These are phyloP conservation scores for Mucor saturninus DNA, from an alignment of 371 early-diverging fungal species.

Conservation along the genomic window DNA sequence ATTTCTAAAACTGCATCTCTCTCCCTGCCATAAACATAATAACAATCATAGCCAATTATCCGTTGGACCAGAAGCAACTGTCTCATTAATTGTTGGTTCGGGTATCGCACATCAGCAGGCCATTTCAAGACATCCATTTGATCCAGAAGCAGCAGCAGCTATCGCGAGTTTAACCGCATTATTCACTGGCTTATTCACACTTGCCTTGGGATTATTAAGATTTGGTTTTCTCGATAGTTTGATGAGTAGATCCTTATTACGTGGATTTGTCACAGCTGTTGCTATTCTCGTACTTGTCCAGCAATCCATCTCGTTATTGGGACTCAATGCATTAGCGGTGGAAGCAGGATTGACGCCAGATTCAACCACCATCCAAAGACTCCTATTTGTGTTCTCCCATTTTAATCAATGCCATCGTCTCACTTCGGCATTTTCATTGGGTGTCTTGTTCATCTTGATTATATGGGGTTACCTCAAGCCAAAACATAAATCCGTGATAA, in stretches of 20 bases:
- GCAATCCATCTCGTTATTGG: conserved; percentile 75
- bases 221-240: conserved; percentile 93
- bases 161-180: conserved; percentile 72
- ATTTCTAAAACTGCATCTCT: too few relatives aligned
- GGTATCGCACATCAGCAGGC: conserved; percentile 55
- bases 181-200: conserved; percentile 85
- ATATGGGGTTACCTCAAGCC: conserved; percentile 55
- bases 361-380: conserved; percentile 71
- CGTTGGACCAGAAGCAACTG: conserved; percentile 88
- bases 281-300: conserved; percentile 85
- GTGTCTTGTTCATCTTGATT: conserved; percentile 66
- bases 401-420: conserved; percentile 17
- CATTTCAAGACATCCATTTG: conserved; percentile 37
- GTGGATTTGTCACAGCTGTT: conserved; percentile 91
- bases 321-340: conserved; percentile 50
- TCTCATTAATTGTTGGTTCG: conserved; percentile 83
- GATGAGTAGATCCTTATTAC: conserved; percentile 82
- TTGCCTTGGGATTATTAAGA: conserved; percentile 83
- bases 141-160: conserved; percentile 48
- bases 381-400: conserved; percentile 52
- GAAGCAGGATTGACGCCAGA: conserved; percentile 52
- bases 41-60: conserved; percentile 67
- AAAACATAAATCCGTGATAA: conserved; percentile 20
- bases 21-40: not conserved
- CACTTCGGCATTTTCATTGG: conserved; percentile 61